Evolutionary conservation across 1,139 yeast species (phyloP).

Genomic region (Suhomyces taliae): DNA sequence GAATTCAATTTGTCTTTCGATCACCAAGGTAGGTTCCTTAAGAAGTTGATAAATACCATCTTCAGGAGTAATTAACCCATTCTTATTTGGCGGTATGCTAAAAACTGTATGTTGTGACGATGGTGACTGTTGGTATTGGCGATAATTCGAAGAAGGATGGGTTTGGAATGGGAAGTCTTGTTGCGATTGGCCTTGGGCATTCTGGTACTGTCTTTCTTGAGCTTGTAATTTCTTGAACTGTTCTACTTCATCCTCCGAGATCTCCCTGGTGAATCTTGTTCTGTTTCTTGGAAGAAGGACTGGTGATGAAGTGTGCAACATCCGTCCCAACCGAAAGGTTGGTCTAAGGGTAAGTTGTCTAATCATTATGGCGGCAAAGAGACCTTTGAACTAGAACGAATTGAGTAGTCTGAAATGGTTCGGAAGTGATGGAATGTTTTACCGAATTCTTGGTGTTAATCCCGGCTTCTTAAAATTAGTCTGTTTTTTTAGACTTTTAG

Average conservation of each 20-base stretch:
- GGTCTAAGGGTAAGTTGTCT: not conserved
- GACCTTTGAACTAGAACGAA: not conserved
- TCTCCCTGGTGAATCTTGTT: slow-evolving; percentile 35
- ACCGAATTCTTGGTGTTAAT: no score
- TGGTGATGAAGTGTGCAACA: slow-evolving; percentile 1
- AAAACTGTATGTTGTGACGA: slow-evolving; percentile 32
- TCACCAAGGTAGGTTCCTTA: slow-evolving; percentile 77
- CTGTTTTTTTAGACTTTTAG: no score
- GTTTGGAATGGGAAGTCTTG: slow-evolving; percentile 32
- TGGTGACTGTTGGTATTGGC: slow-evolving; percentile 21
- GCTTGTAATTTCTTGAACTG: slow-evolving; percentile 20
- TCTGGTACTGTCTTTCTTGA: slow-evolving; percentile 13
- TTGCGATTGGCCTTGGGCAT: slow-evolving; percentile 15
- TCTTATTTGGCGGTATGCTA: slow-evolving; percentile 39
- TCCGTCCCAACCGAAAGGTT: not conserved
- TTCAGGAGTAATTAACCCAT: slow-evolving; percentile 49
- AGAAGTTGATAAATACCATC: slow-evolving; percentile 61
- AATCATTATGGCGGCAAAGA: not conserved
- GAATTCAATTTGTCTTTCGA: slow-evolving; percentile 84
- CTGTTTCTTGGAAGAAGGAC: slow-evolving; percentile 18
- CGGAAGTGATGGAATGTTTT: no score
- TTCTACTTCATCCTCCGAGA: slow-evolving; percentile 40
- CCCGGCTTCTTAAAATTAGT: no score
- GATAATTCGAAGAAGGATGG: slow-evolving; percentile 27
- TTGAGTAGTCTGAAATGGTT: not conserved